A percentile compares a stretch with the other conserved stretches of the same genome.
These are phyloP conservation scores for Amphichorda felina DNA, from an alignment of 2,329 filamentous ascomycete species.

Conservation along the genomic window DNA sequence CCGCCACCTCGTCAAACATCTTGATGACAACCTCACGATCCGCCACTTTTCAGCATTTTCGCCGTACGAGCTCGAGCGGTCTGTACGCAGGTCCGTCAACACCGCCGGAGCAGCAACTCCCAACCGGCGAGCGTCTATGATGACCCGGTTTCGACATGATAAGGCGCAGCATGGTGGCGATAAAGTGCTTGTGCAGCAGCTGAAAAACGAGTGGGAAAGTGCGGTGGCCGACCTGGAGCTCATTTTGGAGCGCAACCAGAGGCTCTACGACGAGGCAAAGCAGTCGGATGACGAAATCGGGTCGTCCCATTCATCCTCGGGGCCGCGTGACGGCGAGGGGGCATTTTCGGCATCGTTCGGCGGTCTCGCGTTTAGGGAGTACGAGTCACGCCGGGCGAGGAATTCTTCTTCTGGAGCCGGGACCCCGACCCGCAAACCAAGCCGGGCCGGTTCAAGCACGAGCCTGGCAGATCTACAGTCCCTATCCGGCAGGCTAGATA, in stretches of 20 bases:
- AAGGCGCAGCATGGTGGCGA: slow-evolving; percentile 14
- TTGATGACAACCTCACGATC: slow-evolving; percentile 29
- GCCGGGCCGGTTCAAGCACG: slow-evolving; percentile 4
- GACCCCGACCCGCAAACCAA: slow-evolving; percentile 9
- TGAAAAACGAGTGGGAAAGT: slow-evolving; percentile 26
- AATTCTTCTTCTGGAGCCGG: slow-evolving; percentile 8
- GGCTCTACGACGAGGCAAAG: slow-evolving; percentile 11
- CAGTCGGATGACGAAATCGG: slow-evolving; percentile 6
- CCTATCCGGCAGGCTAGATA: slow-evolving; percentile 6
- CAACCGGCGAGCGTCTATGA: slow-evolving; percentile 19
- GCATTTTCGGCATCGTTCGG: slow-evolving; percentile 21
- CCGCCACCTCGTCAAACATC: slow-evolving; percentile 30
- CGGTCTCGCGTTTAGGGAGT: slow-evolving; percentile 20
- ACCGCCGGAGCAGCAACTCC: slow-evolving; percentile 13
- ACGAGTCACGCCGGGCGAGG: slow-evolving; percentile 13
- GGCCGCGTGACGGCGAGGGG: slow-evolving; percentile 11
- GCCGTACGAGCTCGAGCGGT: slow-evolving; percentile 19
- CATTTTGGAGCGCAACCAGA: slow-evolving; percentile 22
- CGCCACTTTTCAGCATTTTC: slow-evolving; percentile 30
- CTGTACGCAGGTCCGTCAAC: slow-evolving; percentile 19
- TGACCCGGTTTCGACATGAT: slow-evolving; percentile 20
- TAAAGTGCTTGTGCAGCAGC: slow-evolving; percentile 20
- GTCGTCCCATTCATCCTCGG: not conserved
- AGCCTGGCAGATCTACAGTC: slow-evolving; percentile 2
- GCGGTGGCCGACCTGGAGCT: slow-evolving; percentile 18